Conservation (phyloP, 768 basidiomycete species). For the Clavaria fumosa region DNA sequence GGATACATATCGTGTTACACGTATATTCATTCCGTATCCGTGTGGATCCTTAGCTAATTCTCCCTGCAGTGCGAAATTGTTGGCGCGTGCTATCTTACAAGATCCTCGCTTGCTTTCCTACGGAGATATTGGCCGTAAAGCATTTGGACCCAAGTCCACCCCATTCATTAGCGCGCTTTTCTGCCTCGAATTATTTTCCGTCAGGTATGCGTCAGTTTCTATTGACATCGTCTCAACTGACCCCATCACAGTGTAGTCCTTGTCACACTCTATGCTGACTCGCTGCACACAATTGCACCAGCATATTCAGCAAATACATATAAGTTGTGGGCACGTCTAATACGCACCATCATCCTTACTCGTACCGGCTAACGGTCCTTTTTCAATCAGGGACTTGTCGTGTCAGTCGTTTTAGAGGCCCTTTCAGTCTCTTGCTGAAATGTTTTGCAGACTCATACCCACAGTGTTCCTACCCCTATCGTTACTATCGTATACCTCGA, state of each 20-base stretch:
- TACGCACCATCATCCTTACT: conserved; percentile 20
- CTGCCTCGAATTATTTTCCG: conserved; percentile 74
- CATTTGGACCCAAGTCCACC: conserved; percentile 65
- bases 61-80: conserved; percentile 59
- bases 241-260: conserved; percentile 48
- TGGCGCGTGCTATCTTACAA: conserved; percentile 57
- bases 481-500: conserved; percentile 75
- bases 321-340: conserved; percentile 54
- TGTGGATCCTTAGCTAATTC: background rate
- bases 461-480: conserved; percentile 77
- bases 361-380: background rate
- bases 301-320: conserved; percentile 50
- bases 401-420: background rate
- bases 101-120: conserved; percentile 69
- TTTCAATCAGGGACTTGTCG: background rate
- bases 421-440: background rate
- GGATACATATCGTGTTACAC: conserved; percentile 79
- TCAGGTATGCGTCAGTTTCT: conserved; percentile 32
- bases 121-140: conserved; percentile 78
- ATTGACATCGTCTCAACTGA: background rate
- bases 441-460: conserved; percentile 48
- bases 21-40: conserved; percentile 30
- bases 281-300: conserved; percentile 60
- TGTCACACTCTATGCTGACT: conserved; percentile 83
- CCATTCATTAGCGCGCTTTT: conserved; percentile 57